Conservation (phyloP, 331 rosid genomes). For the Malus hybrid region DNA sequence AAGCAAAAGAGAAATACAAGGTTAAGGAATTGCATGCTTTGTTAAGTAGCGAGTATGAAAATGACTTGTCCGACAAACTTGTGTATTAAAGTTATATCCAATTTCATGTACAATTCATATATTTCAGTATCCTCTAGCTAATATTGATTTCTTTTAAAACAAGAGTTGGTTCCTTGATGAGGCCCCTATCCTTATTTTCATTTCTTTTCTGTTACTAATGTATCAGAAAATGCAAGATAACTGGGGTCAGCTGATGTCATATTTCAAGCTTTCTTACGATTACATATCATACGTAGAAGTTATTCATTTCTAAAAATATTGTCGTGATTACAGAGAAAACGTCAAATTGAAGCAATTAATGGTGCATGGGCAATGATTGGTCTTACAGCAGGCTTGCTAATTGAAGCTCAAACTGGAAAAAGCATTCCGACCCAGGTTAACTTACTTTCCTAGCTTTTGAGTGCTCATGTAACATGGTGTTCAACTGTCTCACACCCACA, state of each 20-base stretch:
- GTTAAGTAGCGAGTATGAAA: not conserved
- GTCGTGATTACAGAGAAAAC: conserved; percentile 52
- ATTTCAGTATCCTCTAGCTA: not conserved
- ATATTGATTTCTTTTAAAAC: not conserved
- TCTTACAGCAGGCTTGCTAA: conserved; percentile 72
- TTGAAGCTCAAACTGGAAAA: conserved; percentile 86
- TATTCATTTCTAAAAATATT: conserved; percentile 8
- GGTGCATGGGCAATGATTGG: conserved; percentile 99
- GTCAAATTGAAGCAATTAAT: conserved; percentile 84
- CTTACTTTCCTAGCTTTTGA: not conserved
- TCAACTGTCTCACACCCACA: not conserved
- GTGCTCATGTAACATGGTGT: not conserved
- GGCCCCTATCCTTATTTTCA: not conserved
- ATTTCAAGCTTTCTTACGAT: not conserved
- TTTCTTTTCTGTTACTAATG: not conserved
- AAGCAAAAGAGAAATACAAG: conserved; percentile 72
- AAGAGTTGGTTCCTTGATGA: not conserved
- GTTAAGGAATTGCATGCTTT: conserved; percentile 30
- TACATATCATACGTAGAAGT: not conserved
- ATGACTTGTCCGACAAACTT: not conserved
- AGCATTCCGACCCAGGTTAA: conserved; percentile 67
- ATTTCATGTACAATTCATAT: not conserved
- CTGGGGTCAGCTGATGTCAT: not conserved
- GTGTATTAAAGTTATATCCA: not conserved
- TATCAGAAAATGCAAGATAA: not conserved